Conservation (phyloP, 176 grass and related monocot species). For the Oryza longistaminata region DNA sequence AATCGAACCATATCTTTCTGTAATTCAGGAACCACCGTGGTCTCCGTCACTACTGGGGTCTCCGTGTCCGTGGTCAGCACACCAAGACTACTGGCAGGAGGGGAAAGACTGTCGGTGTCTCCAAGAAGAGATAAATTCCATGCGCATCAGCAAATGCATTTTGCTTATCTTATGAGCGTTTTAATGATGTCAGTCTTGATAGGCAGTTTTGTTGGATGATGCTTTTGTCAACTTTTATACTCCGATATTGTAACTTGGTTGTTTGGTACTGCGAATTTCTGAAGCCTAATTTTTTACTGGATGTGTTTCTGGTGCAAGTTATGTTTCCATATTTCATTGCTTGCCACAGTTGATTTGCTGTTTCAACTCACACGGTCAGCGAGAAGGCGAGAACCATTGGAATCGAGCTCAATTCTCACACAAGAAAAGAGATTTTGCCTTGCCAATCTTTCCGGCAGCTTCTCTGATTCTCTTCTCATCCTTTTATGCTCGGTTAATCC, state of each 20-base stretch:
- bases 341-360: too few relatives aligned
- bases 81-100: constrained; percentile 85
- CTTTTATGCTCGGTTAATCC: too few relatives aligned
- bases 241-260: background rate
- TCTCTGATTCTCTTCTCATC: too few relatives aligned
- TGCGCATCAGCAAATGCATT: background rate
- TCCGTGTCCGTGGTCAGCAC: constrained; percentile 77
- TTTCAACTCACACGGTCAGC: too few relatives aligned
- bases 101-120: constrained; percentile 88
- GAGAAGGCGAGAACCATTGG: too few relatives aligned
- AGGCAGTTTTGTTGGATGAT: constrained; percentile 14
- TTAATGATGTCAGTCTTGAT: background rate
- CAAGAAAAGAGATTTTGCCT: too few relatives aligned
- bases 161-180: background rate
- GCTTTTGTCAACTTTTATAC: background rate
- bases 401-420: too few relatives aligned
- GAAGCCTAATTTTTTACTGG: background rate
- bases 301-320: too few relatives aligned
- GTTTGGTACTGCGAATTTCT: background rate
- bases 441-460: too few relatives aligned
- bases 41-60: constrained; percentile 81
- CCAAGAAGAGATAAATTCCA: constrained; percentile 68
- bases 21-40: constrained; percentile 68
- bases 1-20: background rate
- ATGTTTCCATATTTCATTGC: too few relatives aligned